Base-by-base conservation (phyloP, 2,329 filamentous ascomycete species). In the Lachnellula cervina region DNA sequence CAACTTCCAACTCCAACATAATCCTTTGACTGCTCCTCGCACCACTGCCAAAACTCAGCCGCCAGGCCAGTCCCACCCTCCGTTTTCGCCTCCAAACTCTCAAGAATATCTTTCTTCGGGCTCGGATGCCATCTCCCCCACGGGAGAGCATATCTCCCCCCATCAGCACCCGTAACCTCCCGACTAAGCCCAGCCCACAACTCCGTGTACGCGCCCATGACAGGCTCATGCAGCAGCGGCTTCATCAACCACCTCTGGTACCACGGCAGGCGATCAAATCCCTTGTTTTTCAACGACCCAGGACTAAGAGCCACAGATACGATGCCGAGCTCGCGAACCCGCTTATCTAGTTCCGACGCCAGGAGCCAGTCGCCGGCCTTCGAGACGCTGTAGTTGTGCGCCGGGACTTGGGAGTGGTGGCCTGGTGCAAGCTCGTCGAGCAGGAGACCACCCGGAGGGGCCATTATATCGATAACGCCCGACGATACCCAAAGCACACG, bases 91-190 rank as follows among this genome's bases (percentile, higher is more conserved):
- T 55, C 58, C 44, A 66, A 51, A 5, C 53, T 52, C 14, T 55
- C 40, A 5, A 63, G n/a, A 9, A 64, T 35, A 56, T 65, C 59
- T 14, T 60, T 51, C 16, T 54, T 57, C 14, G 61, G 57, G 21
- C 32, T 34, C 6, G 56, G 52, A 54, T 80, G 78, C 73, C 73
- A 77, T 11, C 72, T 68, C 5, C 64, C 60, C 64, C 65, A 66
- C 5, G 65, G 64, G n/a, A 65, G 49, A 4, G 51, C 59, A 61
- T 53, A 63, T 17, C 46, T 54, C 9, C 64, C 61, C 16, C 57
- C 48, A 56, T 62, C 58, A 14, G 59, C 57, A 23, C 44, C 23
- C 25, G 40, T 61, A 43, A 55, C 51, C 25, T 58, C 54, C 8
- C 19, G 16, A 42, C 51, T 58, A 11, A 64, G 19, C 5, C 59